phyloP scores from a whole-genome alignment of 192 early-diverging fungal species.

The Linnemannia schmuckeri region DNA sequence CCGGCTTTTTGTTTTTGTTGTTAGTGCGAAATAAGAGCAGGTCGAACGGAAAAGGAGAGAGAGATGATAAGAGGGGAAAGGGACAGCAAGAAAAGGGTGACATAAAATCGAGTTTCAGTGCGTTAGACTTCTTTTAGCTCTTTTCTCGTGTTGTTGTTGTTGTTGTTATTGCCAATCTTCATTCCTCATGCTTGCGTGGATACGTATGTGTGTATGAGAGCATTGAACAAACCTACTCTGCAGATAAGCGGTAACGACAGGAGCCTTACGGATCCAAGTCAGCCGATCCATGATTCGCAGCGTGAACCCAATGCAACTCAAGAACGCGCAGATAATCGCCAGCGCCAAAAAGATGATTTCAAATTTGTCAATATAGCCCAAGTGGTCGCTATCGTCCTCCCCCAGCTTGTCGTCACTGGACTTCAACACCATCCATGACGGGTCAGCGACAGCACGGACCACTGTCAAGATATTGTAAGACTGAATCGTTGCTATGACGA shows the following conservation, averaged over 20 bases:
- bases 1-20: conserved; percentile 15
- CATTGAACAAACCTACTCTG: conserved; percentile 22
- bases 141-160: not conserved
- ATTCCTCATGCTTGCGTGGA: not conserved
- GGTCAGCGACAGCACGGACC: conserved; percentile 38
- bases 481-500: conserved; percentile 23
- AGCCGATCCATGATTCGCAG: conserved; percentile 45
- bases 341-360: conserved; percentile 15
- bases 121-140: not conserved
- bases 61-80: not conserved
- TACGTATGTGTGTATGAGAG: not conserved
- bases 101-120: not conserved
- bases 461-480: conserved; percentile 42
- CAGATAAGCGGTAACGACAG: conserved; percentile 22
- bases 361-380: conserved; percentile 15
- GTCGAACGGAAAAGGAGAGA: not conserved
- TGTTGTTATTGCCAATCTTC: not conserved
- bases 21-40: not conserved
- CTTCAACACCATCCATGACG: conserved; percentile 35
- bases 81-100: not conserved
- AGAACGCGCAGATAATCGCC: conserved; percentile 20
- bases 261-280: conserved; percentile 13
- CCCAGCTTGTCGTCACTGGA: conserved; percentile 27
- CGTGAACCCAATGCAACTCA: conserved; percentile 40
- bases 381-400: not conserved